Conservation (phyloP, 202 grass and related monocot species). For the Carex sylvatica region DNA sequence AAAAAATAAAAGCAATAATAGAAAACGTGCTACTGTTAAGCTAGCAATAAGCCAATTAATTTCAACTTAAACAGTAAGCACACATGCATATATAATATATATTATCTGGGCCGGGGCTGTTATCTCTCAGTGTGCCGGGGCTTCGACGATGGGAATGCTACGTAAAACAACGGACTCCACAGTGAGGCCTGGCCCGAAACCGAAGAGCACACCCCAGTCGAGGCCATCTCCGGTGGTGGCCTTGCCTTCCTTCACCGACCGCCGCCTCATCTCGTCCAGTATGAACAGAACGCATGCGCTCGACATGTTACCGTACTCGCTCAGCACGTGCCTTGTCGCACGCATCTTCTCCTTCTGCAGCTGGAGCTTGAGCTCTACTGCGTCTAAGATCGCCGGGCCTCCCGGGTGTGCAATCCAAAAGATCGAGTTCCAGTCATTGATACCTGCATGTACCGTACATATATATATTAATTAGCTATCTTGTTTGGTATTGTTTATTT, state of each 20-base stretch:
- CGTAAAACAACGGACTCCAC: constrained; percentile 72
- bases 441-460: not conserved
- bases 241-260: constrained; percentile 56
- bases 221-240: constrained; percentile 63
- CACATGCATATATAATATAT: too few relatives aligned
- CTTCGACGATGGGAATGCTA: constrained; percentile 37
- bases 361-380: constrained; percentile 43
- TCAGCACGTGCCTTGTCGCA: constrained; percentile 48
- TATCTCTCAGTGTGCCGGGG: not conserved
- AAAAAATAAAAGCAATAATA: not conserved
- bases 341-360: constrained; percentile 56
- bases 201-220: constrained; percentile 75
- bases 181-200: constrained; percentile 73
- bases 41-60: not conserved
- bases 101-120: too few relatives aligned
- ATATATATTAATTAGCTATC: too few relatives aligned
- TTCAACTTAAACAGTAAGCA: not conserved
- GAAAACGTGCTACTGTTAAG: not conserved
- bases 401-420: constrained; percentile 40
- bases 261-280: constrained; percentile 75
- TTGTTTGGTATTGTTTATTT: not conserved
- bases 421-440: constrained; percentile 35
- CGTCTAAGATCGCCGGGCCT: constrained; percentile 26
- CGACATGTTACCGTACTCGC: constrained; percentile 79
- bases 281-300: constrained; percentile 75